Base-by-base conservation (phyloP, 2,329 filamentous ascomycete genomes). In the Exophiala calicioides region DNA sequence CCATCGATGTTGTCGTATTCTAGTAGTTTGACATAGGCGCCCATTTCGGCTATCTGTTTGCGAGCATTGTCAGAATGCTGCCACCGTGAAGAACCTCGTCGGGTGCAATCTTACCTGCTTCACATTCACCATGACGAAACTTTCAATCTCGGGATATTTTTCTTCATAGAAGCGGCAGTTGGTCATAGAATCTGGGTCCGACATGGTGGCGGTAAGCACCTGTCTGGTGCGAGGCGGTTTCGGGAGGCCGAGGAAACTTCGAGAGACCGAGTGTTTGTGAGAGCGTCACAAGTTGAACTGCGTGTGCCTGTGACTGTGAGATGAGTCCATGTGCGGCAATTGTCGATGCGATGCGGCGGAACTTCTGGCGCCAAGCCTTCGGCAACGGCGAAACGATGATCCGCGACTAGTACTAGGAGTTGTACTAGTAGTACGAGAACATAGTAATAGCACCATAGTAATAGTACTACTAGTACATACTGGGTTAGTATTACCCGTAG, bases 1-100 rank as follows among this genome's bases (percentile, higher is more conserved):
- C 93, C 93, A 69, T 98, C 94, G 65, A 98, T 98, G 76, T 97
- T 96, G 74, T 98, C 93, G 75, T 98, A 98, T 76, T 98, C 93
- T 62, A 98, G 85, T 46, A 98, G 85, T 77, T 98, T 98, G 66
- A 98, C 94, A 71, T 98, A 98, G 63, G 94, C 93, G 71, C 93
- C 93, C 94, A 98, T 98, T 74, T 98, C 94, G 70, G 93, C 93
- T 68, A 98, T 98, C 87, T 93, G 61, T 34, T 34, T 21, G 15
- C 20, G 4, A 12, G 3, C 5, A 5, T 27, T 58, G 51, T 52
- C 41, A 47, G 39, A 36, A 39, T 30, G n/a, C n/a, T 19, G 19
- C 33, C 23, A 13, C 21, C 36, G 37, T 29, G 13, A 27, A 43
- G 35, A 19, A 3, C 3, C 20, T 30, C n/a, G 12, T 12, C 16